These are phyloP conservation scores for Trypanosoma congolense DNA, from an alignment of 208 protist species.

Conservation along the genomic window DNA sequence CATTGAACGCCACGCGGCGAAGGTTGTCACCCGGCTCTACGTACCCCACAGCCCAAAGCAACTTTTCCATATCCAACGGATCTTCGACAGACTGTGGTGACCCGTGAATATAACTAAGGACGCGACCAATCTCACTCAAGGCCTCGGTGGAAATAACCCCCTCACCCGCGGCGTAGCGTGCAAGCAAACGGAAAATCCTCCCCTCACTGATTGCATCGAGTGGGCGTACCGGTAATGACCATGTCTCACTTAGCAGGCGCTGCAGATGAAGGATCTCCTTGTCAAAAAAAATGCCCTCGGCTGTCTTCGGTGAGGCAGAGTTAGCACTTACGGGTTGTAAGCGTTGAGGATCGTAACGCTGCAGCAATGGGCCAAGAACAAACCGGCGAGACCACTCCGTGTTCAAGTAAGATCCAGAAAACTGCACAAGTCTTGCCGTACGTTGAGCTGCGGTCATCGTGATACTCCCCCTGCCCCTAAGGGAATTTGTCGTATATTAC, in stretches of 20 bases:
- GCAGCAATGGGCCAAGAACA: conserved; percentile 71
- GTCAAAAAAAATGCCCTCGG: conserved; percentile 21
- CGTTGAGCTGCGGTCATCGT: conserved; percentile 8
- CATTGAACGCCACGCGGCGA: conserved; percentile 51
- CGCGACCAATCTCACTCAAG: conserved; percentile 41
- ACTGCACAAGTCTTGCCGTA: conserved; percentile 32
- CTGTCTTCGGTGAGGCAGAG: background rate
- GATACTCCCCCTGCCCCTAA: background rate
- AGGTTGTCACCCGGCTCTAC: conserved; percentile 70
- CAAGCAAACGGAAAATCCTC: conserved; percentile 71
- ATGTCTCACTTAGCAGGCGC: conserved; percentile 46
- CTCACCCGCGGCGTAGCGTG: conserved; percentile 67
- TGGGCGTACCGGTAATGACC: conserved; percentile 51
- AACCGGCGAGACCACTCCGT: conserved; percentile 67
- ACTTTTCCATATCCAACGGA: conserved; percentile 47
- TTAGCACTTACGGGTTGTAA: background rate
- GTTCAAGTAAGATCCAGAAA: conserved; percentile 61
- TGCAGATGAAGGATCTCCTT: conserved; percentile 54
- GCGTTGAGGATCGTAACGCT: conserved; percentile 45
- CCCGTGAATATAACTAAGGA: conserved; percentile 42
- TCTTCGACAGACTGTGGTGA: conserved; percentile 35
- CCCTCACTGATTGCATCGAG: conserved; percentile 63
- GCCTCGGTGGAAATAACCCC: conserved; percentile 55
- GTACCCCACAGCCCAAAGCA: conserved; percentile 60
- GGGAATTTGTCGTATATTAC: background rate